Evolutionary conservation across 2,329 filamentous ascomycete species (phyloP), one percentile per base, ranked within the genome.

Genomic region (Phaeophleospora eucalypticola): DNA sequence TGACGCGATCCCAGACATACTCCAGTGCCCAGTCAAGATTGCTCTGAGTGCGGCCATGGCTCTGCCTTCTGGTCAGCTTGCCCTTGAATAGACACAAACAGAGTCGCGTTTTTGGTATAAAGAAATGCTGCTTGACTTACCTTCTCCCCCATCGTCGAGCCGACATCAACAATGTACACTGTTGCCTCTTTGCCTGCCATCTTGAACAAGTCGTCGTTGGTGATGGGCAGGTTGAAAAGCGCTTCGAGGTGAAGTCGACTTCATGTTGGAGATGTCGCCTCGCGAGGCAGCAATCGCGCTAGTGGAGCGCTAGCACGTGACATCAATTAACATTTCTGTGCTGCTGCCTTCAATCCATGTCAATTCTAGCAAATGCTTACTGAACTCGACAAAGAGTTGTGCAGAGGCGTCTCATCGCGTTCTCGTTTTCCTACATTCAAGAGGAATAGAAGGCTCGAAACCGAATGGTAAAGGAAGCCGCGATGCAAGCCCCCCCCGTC

Each of bases 181-280:
- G 86, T 93, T 7, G 89, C 89, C 72, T 97, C 89, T 67, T 98
- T 98, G 53, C 87, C 83, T 9, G 89, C 86, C 91, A 97, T 97
- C 17, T 44, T 56, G 55, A 36, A 19, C 18, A 21, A 34, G 12
- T 8, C 21, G n/a, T n/a, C n/a, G n/a, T n/a, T n/a, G n/a, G n/a
- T n/a, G n/a, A n/a, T n/a, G n/a, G n/a, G n/a, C n/a, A n/a, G n/a
- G n/a, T n/a, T n/a, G n/a, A n/a, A n/a, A n/a, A n/a, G n/a, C n/a
- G n/a, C n/a, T n/a, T n/a, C n/a, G n/a, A n/a, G n/a, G n/a, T n/a
- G n/a, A n/a, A n/a, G n/a, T n/a, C n/a, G n/a, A n/a, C n/a, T n/a
- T n/a, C n/a, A 29, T 12, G 24, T 29, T 21, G 15, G 29, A 33
- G 35, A 19, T 17, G 18, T 10, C 10, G 17, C 10, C 21, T 24